These are phyloP conservation scores for Astrothelium subdiscretum DNA, from an alignment of 495 filamentous ascomycete genomes.

Conservation along the genomic window DNA sequence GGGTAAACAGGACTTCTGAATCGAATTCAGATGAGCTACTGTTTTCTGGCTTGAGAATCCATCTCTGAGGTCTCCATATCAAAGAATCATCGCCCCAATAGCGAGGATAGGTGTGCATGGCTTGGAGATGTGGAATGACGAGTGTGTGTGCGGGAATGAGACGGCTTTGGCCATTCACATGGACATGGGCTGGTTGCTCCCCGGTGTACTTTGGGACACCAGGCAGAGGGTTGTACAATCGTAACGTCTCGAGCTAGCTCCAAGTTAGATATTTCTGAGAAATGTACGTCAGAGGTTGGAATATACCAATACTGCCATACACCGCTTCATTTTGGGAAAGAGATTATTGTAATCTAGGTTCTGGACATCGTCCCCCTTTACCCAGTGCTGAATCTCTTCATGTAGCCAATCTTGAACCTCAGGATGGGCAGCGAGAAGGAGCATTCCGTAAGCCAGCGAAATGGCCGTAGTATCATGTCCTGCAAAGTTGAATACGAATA, in stretches of 20 bases:
- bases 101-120: slow-evolving; percentile 31
- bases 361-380: slow-evolving; percentile 13
- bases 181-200: slow-evolving; percentile 13
- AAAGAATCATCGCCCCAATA: slow-evolving; percentile 36
- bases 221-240: slow-evolving; percentile 30
- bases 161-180: slow-evolving; percentile 17
- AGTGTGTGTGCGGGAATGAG: slow-evolving; percentile 27
- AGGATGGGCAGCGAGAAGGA: slow-evolving; percentile 32
- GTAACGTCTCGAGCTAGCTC: slow-evolving; percentile 32
- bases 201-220: slow-evolving; percentile 30
- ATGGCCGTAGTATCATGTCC: slow-evolving; percentile 42
- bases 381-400: slow-evolving; percentile 25
- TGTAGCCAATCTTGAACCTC: slow-evolving; percentile 35
- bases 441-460: slow-evolving; percentile 31
- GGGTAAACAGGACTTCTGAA: slow-evolving; percentile 8
- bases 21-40: neutral
- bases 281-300: slow-evolving; percentile 22
- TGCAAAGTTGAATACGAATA: slow-evolving; percentile 39
- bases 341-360: neutral
- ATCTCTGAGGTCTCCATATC: slow-evolving; percentile 26
- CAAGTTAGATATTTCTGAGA: slow-evolving; percentile 17
- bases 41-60: slow-evolving; percentile 10
- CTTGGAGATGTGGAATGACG: slow-evolving; percentile 27
- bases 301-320: neutral
- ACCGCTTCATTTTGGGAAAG: neutral